Evolutionary conservation across 345 rosid genomes (phyloP).

Genomic region (Carallia brachiata): DNA sequence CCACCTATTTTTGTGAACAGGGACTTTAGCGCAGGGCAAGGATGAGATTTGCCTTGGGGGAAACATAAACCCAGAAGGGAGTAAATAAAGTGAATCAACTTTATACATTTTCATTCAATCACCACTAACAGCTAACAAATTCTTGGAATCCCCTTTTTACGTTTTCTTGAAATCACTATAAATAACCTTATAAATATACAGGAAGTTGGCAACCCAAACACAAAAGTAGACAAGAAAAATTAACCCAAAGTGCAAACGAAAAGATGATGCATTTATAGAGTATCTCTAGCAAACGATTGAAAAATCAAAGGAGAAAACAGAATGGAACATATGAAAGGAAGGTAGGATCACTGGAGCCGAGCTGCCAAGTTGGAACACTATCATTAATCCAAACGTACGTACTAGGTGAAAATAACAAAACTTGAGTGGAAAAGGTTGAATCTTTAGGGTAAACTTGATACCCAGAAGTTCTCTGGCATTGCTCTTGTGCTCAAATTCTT

Average conservation of each 20-base stretch:
- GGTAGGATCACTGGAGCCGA: background rate
- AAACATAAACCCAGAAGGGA: background rate
- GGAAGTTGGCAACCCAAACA: no score
- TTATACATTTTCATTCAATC: no score
- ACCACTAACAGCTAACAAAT: no score
- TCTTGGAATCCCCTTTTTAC: no score
- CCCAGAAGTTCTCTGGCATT: slow-evolving; percentile 1
- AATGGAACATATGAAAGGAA: background rate
- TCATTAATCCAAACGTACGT: background rate
- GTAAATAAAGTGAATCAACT: background rate
- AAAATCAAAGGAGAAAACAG: background rate
- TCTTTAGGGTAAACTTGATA: background rate
- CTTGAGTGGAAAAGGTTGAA: background rate
- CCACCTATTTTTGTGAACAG: slow-evolving; percentile 37
- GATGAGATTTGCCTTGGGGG: slow-evolving; percentile 35
- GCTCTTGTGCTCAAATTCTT: background rate
- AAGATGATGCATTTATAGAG: no score
- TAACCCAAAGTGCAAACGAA: no score
- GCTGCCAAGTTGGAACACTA: background rate
- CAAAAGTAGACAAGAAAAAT: no score
- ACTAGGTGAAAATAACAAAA: background rate
- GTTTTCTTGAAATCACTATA: no score
- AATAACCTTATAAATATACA: no score
- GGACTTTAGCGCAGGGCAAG: slow-evolving; percentile 37
- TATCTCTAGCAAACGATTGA: no score